Percentiles rank a stretch among this genome's conserved stretches.
Evolutionary conservation across 805 yeast genomes (phyloP).

Genomic region (Saturnispora besseyi): DNA sequence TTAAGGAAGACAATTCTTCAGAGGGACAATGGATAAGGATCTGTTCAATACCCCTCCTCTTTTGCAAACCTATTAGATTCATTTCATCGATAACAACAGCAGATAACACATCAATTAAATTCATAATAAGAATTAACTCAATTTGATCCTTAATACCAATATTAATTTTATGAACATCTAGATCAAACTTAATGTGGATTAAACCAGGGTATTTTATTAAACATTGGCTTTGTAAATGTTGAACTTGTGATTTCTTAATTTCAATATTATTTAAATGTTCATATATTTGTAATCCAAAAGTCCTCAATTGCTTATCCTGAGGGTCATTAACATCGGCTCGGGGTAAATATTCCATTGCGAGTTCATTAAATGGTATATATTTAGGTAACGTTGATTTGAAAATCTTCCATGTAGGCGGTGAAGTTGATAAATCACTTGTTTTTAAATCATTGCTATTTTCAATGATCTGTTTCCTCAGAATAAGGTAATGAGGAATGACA

Average conservation of each 20-base stretch:
- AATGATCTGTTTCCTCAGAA: constrained; percentile 23
- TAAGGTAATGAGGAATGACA: constrained; percentile 39
- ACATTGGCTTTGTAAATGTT: constrained; percentile 11
- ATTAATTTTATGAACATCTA: constrained; percentile 22
- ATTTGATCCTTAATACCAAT: constrained; percentile 13
- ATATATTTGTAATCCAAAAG: constrained; percentile 22
- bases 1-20: not conserved
- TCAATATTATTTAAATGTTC: constrained; percentile 20
- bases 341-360: constrained; percentile 22
- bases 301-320: constrained; percentile 12
- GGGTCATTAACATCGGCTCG: not conserved
- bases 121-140: constrained; percentile 20
- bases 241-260: constrained; percentile 14
- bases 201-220: constrained; percentile 6
- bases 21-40: not conserved
- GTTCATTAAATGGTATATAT: constrained; percentile 21
- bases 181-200: constrained; percentile 18
- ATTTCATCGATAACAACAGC: constrained; percentile 2
- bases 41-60: constrained; percentile 3
- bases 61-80: not conserved
- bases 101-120: constrained; percentile 11
- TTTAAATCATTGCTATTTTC: not conserved
- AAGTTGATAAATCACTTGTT: not conserved
- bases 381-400: constrained; percentile 30
- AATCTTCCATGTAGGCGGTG: constrained; percentile 21